phyloP scores from a whole-genome alignment of 176 grass and related monocot species.

The Puccinellia tenuiflora region DNA sequence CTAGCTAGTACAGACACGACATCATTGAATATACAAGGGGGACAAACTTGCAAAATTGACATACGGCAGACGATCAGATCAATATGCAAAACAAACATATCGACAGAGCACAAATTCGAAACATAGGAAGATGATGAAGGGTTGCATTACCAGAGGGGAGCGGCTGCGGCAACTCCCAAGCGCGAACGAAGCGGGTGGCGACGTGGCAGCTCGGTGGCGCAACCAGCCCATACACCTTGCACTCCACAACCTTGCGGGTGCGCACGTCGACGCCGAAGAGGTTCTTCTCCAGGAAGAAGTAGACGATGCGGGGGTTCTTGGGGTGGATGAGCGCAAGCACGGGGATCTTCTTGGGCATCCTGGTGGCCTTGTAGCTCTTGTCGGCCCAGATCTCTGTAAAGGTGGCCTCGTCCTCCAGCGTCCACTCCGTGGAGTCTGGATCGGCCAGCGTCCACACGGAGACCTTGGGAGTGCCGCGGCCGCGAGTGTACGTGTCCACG shows the following conservation, averaged over 20 bases:
- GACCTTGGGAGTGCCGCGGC: neutral
- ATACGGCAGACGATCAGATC: neutral
- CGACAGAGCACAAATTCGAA: neutral
- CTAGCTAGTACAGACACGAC: neutral
- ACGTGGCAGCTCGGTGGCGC: neutral
- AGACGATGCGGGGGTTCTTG: neutral
- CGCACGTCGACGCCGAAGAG: neutral
- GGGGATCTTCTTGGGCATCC: neutral
- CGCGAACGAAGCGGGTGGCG: neutral
- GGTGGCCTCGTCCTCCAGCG: neutral
- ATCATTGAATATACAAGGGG: neutral
- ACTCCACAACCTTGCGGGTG: neutral
- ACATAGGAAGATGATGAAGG: neutral
- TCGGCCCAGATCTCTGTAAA: neutral
- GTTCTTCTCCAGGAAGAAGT: neutral
- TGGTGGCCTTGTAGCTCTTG: neutral
- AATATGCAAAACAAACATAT: neutral
- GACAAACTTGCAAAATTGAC: neutral
- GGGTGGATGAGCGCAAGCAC: neutral
- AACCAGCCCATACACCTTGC: neutral
- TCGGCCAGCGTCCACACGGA: conserved; percentile 1
- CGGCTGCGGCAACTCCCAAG: neutral
- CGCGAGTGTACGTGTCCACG: neutral
- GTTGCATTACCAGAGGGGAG: neutral
- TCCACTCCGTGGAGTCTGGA: neutral